phyloP scores from a whole-genome alignment of 1,284 basidiomycete genomes.

The Cryptococcus sp. region DNA sequence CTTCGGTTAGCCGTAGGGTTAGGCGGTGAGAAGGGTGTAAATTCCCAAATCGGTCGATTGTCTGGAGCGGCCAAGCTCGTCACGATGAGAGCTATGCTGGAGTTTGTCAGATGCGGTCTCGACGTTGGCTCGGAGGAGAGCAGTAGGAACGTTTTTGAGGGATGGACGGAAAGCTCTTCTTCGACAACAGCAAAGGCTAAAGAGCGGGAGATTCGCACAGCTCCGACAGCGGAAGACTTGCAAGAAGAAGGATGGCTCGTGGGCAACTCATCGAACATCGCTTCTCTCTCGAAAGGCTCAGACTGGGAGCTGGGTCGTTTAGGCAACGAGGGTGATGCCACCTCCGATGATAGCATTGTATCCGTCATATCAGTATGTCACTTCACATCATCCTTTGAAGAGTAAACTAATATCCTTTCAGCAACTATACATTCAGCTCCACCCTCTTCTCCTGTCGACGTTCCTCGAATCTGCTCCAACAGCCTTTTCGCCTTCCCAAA shows the following conservation, averaged over 20 bases:
- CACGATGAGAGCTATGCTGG: constrained; percentile 42
- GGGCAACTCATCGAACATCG: constrained; percentile 3
- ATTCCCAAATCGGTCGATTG: constrained; percentile 39
- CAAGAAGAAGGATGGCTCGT: constrained; percentile 23
- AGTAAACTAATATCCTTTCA: constrained; percentile 16
- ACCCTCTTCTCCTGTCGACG: constrained; percentile 73
- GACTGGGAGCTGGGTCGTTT: constrained; percentile 32
- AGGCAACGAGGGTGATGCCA: constrained; percentile 8
- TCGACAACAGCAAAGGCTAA: constrained; percentile 14
- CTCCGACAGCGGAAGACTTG: constrained; percentile 10
- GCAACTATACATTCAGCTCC: constrained; percentile 59
- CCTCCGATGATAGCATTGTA: constrained; percentile 19
- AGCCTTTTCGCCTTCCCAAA: constrained; percentile 65
- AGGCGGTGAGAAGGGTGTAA: constrained; percentile 45
- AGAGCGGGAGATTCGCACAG: constrained; percentile 13
- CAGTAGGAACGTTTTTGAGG: constrained; percentile 10
- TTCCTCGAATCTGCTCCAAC: constrained; percentile 81
- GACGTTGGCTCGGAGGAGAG: constrained; percentile 4
- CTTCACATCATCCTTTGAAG: constrained; percentile 1
- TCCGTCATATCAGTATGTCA: constrained; percentile 32
- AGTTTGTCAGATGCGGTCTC: constrained; percentile 39
- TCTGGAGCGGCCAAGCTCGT: constrained; percentile 39
- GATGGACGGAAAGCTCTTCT: constrained; percentile 13
- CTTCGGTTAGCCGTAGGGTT: constrained; percentile 48
- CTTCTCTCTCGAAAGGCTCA: constrained; percentile 4